Base-by-base conservation (phyloP, 1,139 yeast genomes). In the Hyphopichia khmerensis region DNA sequence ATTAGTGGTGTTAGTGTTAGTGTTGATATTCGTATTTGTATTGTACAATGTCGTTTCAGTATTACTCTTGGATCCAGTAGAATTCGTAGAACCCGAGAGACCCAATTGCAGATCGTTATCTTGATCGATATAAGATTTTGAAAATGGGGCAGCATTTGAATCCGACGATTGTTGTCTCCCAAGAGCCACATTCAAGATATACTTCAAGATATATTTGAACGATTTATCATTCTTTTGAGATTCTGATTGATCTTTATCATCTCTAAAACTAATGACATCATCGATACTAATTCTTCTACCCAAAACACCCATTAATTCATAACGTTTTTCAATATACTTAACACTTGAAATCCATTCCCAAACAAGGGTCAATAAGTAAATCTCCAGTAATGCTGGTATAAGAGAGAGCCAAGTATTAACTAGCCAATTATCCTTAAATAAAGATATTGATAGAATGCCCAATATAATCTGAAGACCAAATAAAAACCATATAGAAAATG, bases 321-420 rank as follows among this genome's bases (percentile, higher is more conserved):
- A 56, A 31, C 68, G 56, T 46, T 68, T 64, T 45, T 76, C 80
- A 37, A 76, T 52, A 18, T 66, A 57, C 42, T 69, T 57, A 21
- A 76, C 74, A 40, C 71, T 69, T 47, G 61, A 69, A 7, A 75
- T 52, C 82, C 82, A 77, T 56, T 77, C 82, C 82, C 82, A 77
- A 1, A 73, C 58, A 1, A 68, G 62, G 2, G 77, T 66, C 14
- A 74, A 55, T 11, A 72, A 48, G 24, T 70, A 65, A 21, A 75
- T 58, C 41, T 73, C 73, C 6, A 74, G 41, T 37, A 75, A 57
- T 26, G 51, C 51, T 0, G 75, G 71, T 3, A 75, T 44, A 19
- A 67, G 59, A 3, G 61, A 53, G 2, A 76, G 50, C 82, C 82
- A 77, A 5, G 69, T 62, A 31, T 53, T 43, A 11, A 54, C 56